phyloP scores from a whole-genome alignment of 2,329 filamentous ascomycete species.

The Phoma sp. region DNA sequence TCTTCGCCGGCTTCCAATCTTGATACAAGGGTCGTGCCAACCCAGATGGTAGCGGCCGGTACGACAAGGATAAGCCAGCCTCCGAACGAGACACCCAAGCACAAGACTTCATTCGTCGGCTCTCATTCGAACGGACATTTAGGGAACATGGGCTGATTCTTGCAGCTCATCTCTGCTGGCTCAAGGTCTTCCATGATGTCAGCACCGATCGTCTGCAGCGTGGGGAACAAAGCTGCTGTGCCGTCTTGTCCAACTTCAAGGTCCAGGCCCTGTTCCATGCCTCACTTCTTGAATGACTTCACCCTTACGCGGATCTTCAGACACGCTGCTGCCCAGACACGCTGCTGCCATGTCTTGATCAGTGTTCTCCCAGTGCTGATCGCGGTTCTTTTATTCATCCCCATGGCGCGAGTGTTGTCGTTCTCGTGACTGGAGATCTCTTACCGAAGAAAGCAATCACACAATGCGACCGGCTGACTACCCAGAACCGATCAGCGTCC shows the following conservation, averaged over 20 bases:
- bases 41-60: slow-evolving; percentile 32
- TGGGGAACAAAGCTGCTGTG: slow-evolving; percentile 4
- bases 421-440: neutral
- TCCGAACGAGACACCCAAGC: slow-evolving; percentile 25
- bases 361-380: neutral
- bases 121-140: slow-evolving; percentile 43
- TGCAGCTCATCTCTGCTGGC: slow-evolving; percentile 36
- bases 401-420: neutral
- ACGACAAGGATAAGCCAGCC: slow-evolving; percentile 39
- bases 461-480: neutral
- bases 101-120: slow-evolving; percentile 14
- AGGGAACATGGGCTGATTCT: slow-evolving; percentile 45
- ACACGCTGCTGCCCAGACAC: neutral
- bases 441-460: slow-evolving; percentile 4
- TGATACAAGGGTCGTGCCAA: slow-evolving; percentile 39
- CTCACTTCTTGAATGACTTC: slow-evolving; percentile 18
- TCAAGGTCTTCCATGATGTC: slow-evolving; percentile 37
- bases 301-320: slow-evolving; percentile 2
- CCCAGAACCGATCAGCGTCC: neutral
- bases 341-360: slow-evolving; percentile 3
- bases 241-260: slow-evolving; percentile 1
- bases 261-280: slow-evolving; percentile 26
- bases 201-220: slow-evolving; percentile 31
- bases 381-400: neutral
- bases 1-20: slow-evolving; percentile 41